These are phyloP conservation scores for Pyrrhoderma noxium DNA, from an alignment of 1,284 basidiomycete species.

Conservation along the genomic window DNA sequence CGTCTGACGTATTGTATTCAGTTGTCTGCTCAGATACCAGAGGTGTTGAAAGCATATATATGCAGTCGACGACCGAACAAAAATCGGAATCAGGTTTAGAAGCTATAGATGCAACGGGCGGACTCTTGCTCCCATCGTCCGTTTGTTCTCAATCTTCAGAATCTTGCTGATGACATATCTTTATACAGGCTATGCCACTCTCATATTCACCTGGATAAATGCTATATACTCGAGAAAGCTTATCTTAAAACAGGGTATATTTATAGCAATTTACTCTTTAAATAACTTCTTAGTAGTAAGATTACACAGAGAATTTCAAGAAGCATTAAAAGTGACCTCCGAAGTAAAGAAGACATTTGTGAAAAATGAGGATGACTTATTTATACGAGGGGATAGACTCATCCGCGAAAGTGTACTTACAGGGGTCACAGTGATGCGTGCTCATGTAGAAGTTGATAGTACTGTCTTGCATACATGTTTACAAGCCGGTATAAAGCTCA, in stretches of 20 bases:
- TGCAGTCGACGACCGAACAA: slow-evolving; percentile 3
- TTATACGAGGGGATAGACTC: slow-evolving; percentile 43
- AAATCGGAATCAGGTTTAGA: too few relatives aligned
- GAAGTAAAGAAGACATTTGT: slow-evolving; percentile 43
- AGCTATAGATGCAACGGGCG: too few relatives aligned
- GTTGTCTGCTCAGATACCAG: not conserved
- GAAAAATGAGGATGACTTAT: slow-evolving; percentile 36
- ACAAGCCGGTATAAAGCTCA: slow-evolving; percentile 41
- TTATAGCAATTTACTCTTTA: slow-evolving; percentile 12
- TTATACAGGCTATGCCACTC: slow-evolving; percentile 47
- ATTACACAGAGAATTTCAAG: slow-evolving; percentile 41
- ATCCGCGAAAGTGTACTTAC: slow-evolving; percentile 49
- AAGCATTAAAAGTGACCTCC: slow-evolving; percentile 47
- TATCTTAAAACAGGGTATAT: slow-evolving; percentile 48
- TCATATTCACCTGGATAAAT: slow-evolving; percentile 63
- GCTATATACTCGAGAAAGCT: slow-evolving; percentile 50
- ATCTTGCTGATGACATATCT: not conserved
- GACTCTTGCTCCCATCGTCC: slow-evolving; percentile 16
- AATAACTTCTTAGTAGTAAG: not conserved
- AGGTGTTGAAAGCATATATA: not conserved
- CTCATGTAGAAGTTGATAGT: slow-evolving; percentile 58
- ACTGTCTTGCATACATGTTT: slow-evolving; percentile 45
- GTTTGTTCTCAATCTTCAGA: not conserved
- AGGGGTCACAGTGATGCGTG: slow-evolving; percentile 56
- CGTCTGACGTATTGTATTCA: not conserved